Percentiles rank a stretch among this genome's conserved stretches.
These are phyloP conservation scores for Moricandia arvensis DNA, from an alignment of 345 rosid species.

Conservation along the genomic window DNA sequence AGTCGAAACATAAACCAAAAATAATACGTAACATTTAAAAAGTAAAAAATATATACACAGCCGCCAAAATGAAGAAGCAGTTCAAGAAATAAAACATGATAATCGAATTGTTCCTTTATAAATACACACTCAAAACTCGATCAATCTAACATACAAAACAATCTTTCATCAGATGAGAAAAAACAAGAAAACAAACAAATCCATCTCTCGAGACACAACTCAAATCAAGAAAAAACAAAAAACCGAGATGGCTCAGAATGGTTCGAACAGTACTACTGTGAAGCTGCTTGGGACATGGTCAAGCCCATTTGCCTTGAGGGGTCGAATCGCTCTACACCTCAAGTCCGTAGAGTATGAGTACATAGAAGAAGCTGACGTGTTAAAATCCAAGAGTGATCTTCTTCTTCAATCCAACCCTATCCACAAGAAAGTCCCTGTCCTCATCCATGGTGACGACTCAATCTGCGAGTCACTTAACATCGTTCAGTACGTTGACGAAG, in stretches of 20 bases:
- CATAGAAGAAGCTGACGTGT: slow-evolving; percentile 27
- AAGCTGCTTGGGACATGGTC: slow-evolving; percentile 35
- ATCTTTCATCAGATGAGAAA: slow-evolving; percentile 1
- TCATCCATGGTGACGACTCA: slow-evolving; percentile 55
- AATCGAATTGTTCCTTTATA: slow-evolving; percentile 5
- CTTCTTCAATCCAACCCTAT: slow-evolving; percentile 72
- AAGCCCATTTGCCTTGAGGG: slow-evolving; percentile 37
- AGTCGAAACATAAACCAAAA: background rate
- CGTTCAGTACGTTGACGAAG: slow-evolving; percentile 69
- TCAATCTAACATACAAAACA: background rate
- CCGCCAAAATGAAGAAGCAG: background rate
- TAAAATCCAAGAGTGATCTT: slow-evolving; percentile 55
- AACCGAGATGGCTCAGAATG: slow-evolving; percentile 16
- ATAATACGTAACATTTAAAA: background rate
- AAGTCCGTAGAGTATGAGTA: slow-evolving; percentile 35
- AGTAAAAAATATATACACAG: background rate
- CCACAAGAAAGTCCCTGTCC: slow-evolving; percentile 81
- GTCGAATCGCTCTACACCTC: slow-evolving; percentile 35
- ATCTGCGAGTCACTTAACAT: slow-evolving; percentile 70
- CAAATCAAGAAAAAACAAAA: slow-evolving; percentile 16
- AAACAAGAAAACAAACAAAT: slow-evolving; percentile 11
- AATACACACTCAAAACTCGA: slow-evolving; percentile 1
- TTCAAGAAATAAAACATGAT: background rate
- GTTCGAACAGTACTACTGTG: slow-evolving; percentile 18
- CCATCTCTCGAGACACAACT: slow-evolving; percentile 3